Evolutionary conservation across 2,329 filamentous ascomycete species (phyloP).

Genomic region (Talaromyces sp.): DNA sequence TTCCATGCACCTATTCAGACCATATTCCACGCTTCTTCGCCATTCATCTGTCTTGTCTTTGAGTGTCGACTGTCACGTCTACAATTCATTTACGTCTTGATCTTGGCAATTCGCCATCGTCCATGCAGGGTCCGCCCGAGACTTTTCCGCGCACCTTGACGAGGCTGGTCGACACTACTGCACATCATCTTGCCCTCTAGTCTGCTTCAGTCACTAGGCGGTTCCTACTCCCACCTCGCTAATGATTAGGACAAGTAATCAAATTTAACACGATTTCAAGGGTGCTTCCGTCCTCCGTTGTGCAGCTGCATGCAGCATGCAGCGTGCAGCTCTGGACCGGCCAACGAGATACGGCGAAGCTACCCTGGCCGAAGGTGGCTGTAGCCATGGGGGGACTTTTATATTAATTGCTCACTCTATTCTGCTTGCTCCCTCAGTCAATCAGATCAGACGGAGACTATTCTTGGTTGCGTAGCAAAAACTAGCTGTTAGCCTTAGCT

Average conservation of each 20-base stretch:
- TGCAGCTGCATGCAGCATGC: conserved; percentile 12
- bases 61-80: background rate
- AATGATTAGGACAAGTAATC: background rate
- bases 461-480: background rate
- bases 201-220: background rate
- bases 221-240: background rate
- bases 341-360: conserved; percentile 1
- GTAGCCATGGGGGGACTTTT: background rate
- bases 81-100: background rate
- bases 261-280: background rate
- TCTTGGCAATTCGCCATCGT: background rate
- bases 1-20: background rate
- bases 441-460: background rate
- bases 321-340: background rate
- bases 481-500: background rate
- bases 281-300: conserved; percentile 12
- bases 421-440: background rate
- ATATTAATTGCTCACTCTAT: background rate
- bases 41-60: background rate
- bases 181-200: conserved; percentile 23
- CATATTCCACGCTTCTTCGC: background rate
- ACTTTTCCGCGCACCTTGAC: conserved; percentile 18
- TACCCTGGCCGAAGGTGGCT: conserved; percentile 3
- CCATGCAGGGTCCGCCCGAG: conserved; percentile 6
- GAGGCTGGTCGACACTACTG: conserved; percentile 15